A percentile compares a stretch with the other conserved stretches of the same genome.
These are phyloP conservation scores for Ascochyta fabae DNA, from an alignment of 2,329 filamentous ascomycete genomes.

Conservation along the genomic window DNA sequence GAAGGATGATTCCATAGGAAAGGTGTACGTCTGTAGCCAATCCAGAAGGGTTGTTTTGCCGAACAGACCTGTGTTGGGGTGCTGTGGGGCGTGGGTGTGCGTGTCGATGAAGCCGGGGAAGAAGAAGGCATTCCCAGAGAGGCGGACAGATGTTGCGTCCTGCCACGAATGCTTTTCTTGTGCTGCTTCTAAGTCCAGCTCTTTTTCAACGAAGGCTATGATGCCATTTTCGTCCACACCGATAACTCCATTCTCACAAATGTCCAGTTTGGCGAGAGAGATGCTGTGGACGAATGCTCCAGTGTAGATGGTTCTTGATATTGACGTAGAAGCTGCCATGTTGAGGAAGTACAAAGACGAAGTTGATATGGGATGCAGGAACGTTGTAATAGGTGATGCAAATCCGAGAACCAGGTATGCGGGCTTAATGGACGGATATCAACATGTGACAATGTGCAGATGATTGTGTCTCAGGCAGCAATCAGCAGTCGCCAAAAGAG, in stretches of 20 bases:
- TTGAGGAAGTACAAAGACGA: conserved; percentile 4
- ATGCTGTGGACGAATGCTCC: conserved; percentile 68
- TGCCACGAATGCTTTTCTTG: conserved; percentile 46
- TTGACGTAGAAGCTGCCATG: conserved; percentile 41
- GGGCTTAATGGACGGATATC: neutral
- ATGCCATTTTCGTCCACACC: conserved; percentile 60
- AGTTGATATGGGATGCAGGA: conserved; percentile 1
- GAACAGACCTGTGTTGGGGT: conserved; percentile 92
- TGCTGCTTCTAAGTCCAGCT: conserved; percentile 34
- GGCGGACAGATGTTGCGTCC: conserved; percentile 48
- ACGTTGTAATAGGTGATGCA: neutral
- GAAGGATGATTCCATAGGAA: conserved; percentile 86
- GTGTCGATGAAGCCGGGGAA: conserved; percentile 91
- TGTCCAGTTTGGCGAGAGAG: conserved; percentile 57
- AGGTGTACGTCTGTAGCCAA: conserved; percentile 95
- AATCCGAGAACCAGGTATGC: conserved; percentile 4
- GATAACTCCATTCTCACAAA: conserved; percentile 55
- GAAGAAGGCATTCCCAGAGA: conserved; percentile 69
- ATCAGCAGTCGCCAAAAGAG: neutral
- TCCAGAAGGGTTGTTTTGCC: conserved; percentile 90
- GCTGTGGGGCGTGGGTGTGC: conserved; percentile 93
- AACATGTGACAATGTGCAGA: conserved; percentile 1
- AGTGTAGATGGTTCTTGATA: conserved; percentile 57
- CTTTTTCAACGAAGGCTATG: conserved; percentile 57
- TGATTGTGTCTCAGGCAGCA: conserved; percentile 2